These are phyloP conservation scores for Saccharomycopsis sp. DNA, from an alignment of 805 yeast genomes.

Conservation along the genomic window DNA sequence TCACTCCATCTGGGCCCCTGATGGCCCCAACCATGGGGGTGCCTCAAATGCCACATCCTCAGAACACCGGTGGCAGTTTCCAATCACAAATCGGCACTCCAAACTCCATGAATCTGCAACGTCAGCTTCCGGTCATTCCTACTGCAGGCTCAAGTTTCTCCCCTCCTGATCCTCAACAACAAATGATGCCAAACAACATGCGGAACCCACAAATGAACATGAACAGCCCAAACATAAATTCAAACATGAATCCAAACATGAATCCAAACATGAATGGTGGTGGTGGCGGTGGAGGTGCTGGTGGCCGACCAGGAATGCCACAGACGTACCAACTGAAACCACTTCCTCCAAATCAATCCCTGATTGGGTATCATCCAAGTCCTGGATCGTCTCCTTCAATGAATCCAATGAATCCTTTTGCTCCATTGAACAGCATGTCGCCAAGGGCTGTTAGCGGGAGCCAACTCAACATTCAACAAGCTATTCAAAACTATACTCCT, in stretches of 20 bases:
- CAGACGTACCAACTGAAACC: background rate
- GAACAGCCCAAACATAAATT: too few species aligned
- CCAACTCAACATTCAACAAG: slow-evolving; percentile 15
- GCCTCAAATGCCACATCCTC: slow-evolving; percentile 6
- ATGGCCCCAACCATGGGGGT: too few species aligned
- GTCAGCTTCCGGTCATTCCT: slow-evolving; percentile 20
- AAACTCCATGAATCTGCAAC: slow-evolving; percentile 3
- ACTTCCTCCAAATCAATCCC: background rate
- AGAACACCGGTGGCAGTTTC: slow-evolving; percentile 15
- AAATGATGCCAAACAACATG: too few species aligned
- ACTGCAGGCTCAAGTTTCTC: slow-evolving; percentile 19
- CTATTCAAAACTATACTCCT: slow-evolving; percentile 34
- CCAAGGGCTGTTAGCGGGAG: slow-evolving; percentile 3
- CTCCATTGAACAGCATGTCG: slow-evolving; percentile 21
- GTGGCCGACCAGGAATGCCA: background rate
- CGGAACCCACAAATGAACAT: too few species aligned
- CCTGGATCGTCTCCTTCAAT: background rate
- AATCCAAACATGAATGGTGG: too few species aligned
- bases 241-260: too few species aligned
- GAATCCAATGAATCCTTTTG: slow-evolving; percentile 27
- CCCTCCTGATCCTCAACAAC: too few species aligned
- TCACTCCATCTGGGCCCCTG: too few species aligned
- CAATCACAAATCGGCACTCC: slow-evolving; percentile 20
- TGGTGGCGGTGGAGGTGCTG: too few species aligned
- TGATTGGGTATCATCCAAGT: background rate